These are phyloP conservation scores for Ustilago bromivora DNA, from an alignment of 1,284 basidiomycete species.

Conservation along the genomic window DNA sequence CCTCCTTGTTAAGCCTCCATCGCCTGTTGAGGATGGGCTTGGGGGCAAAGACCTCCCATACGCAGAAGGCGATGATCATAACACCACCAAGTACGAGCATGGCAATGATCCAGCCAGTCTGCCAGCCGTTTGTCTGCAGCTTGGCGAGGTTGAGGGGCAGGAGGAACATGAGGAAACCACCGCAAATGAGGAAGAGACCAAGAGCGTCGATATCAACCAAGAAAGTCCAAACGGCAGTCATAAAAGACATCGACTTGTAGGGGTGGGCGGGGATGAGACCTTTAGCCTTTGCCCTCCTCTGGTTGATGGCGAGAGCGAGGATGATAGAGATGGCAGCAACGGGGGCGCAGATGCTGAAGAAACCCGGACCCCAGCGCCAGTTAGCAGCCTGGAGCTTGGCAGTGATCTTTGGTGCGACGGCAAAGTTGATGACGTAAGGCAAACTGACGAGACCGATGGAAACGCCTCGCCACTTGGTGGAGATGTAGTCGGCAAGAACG, in stretches of 20 bases:
- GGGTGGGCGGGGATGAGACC: constrained; percentile 59
- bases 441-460: constrained; percentile 63
- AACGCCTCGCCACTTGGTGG: constrained; percentile 61
- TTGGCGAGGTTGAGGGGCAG: constrained; percentile 59
- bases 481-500: constrained; percentile 65
- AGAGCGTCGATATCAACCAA: constrained; percentile 61
- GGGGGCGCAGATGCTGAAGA: constrained; percentile 67
- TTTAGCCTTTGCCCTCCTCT: constrained; percentile 54
- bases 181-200: constrained; percentile 64
- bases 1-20: constrained; percentile 66
- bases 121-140: constrained; percentile 52
- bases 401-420: constrained; percentile 38
- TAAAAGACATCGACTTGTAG: constrained; percentile 49
- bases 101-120: constrained; percentile 63
- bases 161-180: constrained; percentile 64
- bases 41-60: constrained; percentile 61
- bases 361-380: constrained; percentile 68
- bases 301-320: constrained; percentile 56
- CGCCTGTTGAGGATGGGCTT: constrained; percentile 61
- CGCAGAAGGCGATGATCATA: constrained; percentile 50
- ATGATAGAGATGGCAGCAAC: constrained; percentile 61
- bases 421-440: constrained; percentile 67
- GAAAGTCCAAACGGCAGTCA: constrained; percentile 26
- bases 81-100: constrained; percentile 64
- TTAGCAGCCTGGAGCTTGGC: constrained; percentile 11